These are phyloP conservation scores for Leccinum olivaceopallidum DNA, from an alignment of 768 basidiomycete genomes.

Conservation along the genomic window DNA sequence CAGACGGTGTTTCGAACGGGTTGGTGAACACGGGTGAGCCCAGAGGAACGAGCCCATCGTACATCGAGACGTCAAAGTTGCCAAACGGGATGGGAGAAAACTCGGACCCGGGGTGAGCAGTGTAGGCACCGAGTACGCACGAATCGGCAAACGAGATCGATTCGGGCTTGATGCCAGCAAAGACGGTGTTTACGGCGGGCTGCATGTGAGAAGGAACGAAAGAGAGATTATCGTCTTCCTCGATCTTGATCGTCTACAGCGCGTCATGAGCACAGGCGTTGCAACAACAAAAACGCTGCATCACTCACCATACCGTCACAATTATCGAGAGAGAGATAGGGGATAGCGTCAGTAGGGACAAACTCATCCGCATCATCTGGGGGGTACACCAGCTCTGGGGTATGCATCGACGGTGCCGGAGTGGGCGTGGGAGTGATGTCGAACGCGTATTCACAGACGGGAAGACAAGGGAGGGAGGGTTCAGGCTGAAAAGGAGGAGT, in stretches of 20 bases:
- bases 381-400: slow-evolving; percentile 24
- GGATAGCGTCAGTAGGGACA: slow-evolving; percentile 38
- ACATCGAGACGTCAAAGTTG: slow-evolving; percentile 11
- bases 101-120: neutral
- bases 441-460: neutral
- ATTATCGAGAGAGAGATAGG: slow-evolving; percentile 33
- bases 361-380: slow-evolving; percentile 21
- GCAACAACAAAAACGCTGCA: neutral
- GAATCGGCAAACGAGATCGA: slow-evolving; percentile 29
- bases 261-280: slow-evolving; percentile 10
- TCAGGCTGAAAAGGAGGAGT: slow-evolving; percentile 1
- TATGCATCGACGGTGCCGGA: neutral
- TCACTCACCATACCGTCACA: slow-evolving; percentile 21
- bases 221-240: neutral
- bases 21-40: slow-evolving; percentile 34
- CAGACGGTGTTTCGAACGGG: slow-evolving; percentile 23
- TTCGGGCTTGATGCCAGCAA: slow-evolving; percentile 34
- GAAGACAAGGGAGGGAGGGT: slow-evolving; percentile 1
- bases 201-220: slow-evolving; percentile 24
- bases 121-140: slow-evolving; percentile 25
- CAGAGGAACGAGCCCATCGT: slow-evolving; percentile 13
- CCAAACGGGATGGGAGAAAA: slow-evolving; percentile 10
- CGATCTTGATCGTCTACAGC: slow-evolving; percentile 10
- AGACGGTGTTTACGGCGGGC: slow-evolving; percentile 23
- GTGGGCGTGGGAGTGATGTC: slow-evolving; percentile 6